Evolutionary conservation across 495 filamentous ascomycete species (phyloP).

Genomic region (Thermothielavioides terrestris): DNA sequence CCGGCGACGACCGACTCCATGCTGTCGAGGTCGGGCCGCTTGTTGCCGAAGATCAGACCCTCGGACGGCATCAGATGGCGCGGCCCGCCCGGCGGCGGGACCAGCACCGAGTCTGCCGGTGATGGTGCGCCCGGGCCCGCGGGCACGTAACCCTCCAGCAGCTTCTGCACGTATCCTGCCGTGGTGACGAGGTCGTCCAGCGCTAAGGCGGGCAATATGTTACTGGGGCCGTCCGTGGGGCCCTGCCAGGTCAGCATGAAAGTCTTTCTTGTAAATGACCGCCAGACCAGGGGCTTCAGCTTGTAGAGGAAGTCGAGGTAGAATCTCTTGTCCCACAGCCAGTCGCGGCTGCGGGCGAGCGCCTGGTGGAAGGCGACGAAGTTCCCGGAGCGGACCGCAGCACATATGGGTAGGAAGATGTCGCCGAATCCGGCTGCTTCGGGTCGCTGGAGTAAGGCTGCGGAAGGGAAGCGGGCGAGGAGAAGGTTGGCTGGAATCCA

Average conservation of each 20-base stretch:
- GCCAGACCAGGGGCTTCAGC: conserved; percentile 76
- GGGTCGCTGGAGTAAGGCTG: conserved; percentile 53
- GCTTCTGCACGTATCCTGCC: conserved; percentile 42
- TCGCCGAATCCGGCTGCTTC: conserved; percentile 63
- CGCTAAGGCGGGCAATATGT: conserved; percentile 48
- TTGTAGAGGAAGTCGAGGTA: conserved; percentile 62
- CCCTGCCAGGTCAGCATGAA: conserved; percentile 54
- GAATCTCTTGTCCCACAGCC: conserved; percentile 70
- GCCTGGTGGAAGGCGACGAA: conserved; percentile 67
- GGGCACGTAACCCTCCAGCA: conserved; percentile 43
- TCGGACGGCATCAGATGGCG: conserved; percentile 40
- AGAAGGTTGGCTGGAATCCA: conserved; percentile 77
- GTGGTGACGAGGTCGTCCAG: conserved; percentile 47
- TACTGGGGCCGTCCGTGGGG: conserved; percentile 41
- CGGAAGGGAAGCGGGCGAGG: conserved; percentile 74
- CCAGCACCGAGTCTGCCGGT: conserved; percentile 22
- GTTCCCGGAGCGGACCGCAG: conserved; percentile 68
- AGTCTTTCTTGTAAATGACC: conserved; percentile 66
- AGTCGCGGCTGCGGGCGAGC: conserved; percentile 45
- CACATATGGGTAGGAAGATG: conserved; percentile 65
- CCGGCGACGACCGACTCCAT: conserved; percentile 73
- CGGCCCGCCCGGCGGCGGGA: conserved; percentile 38
- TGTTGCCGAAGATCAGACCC: conserved; percentile 44
- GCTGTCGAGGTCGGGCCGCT: conserved; percentile 49
- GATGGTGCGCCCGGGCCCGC: conserved; percentile 15